These are phyloP conservation scores for Plantago rigida DNA, from an alignment of 305 asterid genomes.

Conservation along the genomic window DNA sequence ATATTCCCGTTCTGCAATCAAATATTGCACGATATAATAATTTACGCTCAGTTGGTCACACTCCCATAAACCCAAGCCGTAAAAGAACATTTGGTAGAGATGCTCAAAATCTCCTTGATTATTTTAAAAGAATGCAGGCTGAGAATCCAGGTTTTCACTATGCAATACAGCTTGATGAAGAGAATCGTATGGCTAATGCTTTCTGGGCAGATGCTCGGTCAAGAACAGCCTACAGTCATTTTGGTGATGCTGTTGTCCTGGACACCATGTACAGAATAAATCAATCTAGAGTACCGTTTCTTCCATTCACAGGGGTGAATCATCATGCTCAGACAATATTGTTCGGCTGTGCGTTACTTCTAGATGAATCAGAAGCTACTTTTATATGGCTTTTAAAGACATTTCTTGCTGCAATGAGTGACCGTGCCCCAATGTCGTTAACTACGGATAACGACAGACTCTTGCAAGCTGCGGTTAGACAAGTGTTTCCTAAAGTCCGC, in stretches of 20 bases:
- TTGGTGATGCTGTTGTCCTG: slow-evolving; percentile 63
- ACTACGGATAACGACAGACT: slow-evolving; percentile 58
- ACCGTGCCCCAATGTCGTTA: slow-evolving; percentile 51
- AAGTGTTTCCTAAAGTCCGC: slow-evolving; percentile 58
- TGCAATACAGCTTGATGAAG: slow-evolving; percentile 82
- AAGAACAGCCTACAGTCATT: slow-evolving; percentile 65
- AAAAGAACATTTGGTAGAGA: slow-evolving; percentile 61
- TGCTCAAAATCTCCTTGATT: slow-evolving; percentile 82
- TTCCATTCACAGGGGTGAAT: slow-evolving; percentile 78
- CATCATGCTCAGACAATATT: slow-evolving; percentile 76
- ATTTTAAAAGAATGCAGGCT: slow-evolving; percentile 84
- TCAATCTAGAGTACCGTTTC: slow-evolving; percentile 60
- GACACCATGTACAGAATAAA: slow-evolving; percentile 58
- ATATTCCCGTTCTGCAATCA: slow-evolving; percentile 31
- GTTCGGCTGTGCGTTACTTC: slow-evolving; percentile 71
- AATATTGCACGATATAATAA: slow-evolving; percentile 31
- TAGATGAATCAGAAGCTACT: slow-evolving; percentile 76
- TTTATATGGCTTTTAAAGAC: slow-evolving; percentile 76
- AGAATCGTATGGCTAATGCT: slow-evolving; percentile 73
- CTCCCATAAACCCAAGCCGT: slow-evolving; percentile 33
- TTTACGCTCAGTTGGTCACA: slow-evolving; percentile 28
- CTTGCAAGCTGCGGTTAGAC: slow-evolving; percentile 48
- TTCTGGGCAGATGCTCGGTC: slow-evolving; percentile 89
- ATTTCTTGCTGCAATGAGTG: slow-evolving; percentile 68
- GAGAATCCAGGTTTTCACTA: slow-evolving; percentile 84